Evolutionary conservation across 1,139 yeast genomes (phyloP), one percentile per base, ranked within the genome.

Genomic region (Nadsonia commutata): DNA sequence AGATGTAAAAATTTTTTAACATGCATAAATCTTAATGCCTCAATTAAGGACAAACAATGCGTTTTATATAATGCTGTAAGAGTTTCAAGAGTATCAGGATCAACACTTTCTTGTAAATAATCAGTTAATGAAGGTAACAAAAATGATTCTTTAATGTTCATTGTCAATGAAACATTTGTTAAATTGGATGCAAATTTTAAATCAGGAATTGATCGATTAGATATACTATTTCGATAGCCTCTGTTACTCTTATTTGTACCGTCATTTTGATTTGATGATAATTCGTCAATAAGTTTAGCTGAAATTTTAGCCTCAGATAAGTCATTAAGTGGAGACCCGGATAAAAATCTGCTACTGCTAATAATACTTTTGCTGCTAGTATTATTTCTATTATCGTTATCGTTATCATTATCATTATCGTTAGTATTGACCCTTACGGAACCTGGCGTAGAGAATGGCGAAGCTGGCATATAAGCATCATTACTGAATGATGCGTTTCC

Each of bases 1-100:
- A 73, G 64, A 17, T 72, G 64, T 46, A 78, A 71, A 37, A 85
- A 63, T 53, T 73, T 74, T 48, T 74, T 75, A 45, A 80, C 61
- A 49, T 80, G 82, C 76, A 83, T 72, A 56, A 68, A 78, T 50
- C 93, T 67, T 49, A 84, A 63, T 39, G 76, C 67, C 50, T 80
- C 85, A 49, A 81, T 74, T 39, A 81, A 61, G 3, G 76, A 59
- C 37, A 72, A 71, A 52, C 83, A 77, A 53, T 80, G 82, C 3
- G 77, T 69, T 49, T 71, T 71, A 60, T 82, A 82, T 27, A 76
- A 59, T 4, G 77, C 75, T 46, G 66, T 70, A 40, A 81, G 64
- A 0, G 84, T 76, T 36, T 73, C 77, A 2, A 79, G 79, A 38
- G 74, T 68, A 52, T 79, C 86, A 19, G 58, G 56, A 52, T 80